Percentiles rank a stretch among this genome's conserved stretches.
These are phyloP conservation scores for Cyclocybe aegerita DNA, from an alignment of 768 basidiomycete species.

Conservation along the genomic window DNA sequence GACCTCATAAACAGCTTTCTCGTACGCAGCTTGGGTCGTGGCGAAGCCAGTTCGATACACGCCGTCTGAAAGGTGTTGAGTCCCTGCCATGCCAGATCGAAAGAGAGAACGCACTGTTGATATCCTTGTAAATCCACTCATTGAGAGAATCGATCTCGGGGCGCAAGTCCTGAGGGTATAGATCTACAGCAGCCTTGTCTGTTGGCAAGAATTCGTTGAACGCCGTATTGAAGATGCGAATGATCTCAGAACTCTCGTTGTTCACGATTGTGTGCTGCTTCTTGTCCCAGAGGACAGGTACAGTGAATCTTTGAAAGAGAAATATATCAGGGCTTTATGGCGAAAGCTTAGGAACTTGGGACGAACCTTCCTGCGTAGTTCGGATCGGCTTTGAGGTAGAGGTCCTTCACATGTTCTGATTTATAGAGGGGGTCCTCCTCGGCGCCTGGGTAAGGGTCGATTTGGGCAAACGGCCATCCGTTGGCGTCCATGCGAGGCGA, in stretches of 20 bases:
- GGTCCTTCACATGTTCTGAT: slow-evolving; percentile 73
- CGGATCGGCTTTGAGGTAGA: slow-evolving; percentile 78
- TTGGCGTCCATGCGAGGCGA: slow-evolving; percentile 82
- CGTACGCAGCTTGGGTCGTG: slow-evolving; percentile 76
- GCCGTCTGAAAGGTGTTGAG: slow-evolving; percentile 48
- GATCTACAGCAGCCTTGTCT: slow-evolving; percentile 64
- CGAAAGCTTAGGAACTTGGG: neutral
- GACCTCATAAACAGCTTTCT: slow-evolving; percentile 68
- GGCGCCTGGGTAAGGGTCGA: slow-evolving; percentile 67
- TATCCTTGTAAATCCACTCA: slow-evolving; percentile 80
- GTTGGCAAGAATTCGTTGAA: slow-evolving; percentile 74
- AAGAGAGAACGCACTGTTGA: slow-evolving; percentile 63
- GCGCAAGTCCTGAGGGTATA: slow-evolving; percentile 75
- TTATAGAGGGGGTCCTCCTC: slow-evolving; percentile 75
- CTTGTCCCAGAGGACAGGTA: slow-evolving; percentile 93
- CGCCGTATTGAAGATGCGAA: slow-evolving; percentile 86
- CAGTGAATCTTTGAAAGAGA: slow-evolving; percentile 63
- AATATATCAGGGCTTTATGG: neutral
- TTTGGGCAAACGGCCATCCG: slow-evolving; percentile 87
- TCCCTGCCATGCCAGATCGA: too few species aligned
- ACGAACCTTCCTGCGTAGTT: slow-evolving; percentile 67
- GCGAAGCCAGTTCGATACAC: slow-evolving; percentile 94
- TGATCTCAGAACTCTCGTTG: slow-evolving; percentile 95
- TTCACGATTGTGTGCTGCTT: slow-evolving; percentile 86
- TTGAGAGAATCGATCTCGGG: slow-evolving; percentile 83